These are phyloP conservation scores for Aurantiochytrium sp. DNA, from an alignment of 108 stramenopile genomes.

Conservation along the genomic window DNA sequence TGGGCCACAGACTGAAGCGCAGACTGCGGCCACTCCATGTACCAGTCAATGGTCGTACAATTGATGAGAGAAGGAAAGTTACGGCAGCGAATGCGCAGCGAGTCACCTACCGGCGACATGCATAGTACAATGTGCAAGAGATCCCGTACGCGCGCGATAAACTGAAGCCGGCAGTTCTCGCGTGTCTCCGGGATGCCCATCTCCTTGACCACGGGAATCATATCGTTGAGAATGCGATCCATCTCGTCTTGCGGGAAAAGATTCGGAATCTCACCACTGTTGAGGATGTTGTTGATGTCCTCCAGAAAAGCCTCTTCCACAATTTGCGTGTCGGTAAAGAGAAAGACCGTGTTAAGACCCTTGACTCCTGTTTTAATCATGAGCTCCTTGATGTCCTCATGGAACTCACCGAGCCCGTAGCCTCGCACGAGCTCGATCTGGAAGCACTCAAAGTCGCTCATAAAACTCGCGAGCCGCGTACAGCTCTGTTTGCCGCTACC, in stretches of 20 bases:
- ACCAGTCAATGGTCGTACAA: conserved; percentile 64
- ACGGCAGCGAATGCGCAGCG: conserved; percentile 52
- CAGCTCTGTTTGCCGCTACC: conserved; percentile 56
- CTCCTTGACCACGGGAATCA: conserved; percentile 48
- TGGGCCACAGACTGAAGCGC: conserved; percentile 51
- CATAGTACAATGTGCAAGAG: conserved; percentile 54
- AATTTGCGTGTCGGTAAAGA: conserved; percentile 62
- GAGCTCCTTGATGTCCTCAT: conserved; percentile 57
- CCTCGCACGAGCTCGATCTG: conserved; percentile 56
- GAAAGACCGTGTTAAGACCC: conserved; percentile 42
- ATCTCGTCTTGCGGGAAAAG: conserved; percentile 53
- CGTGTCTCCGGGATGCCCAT: conserved; percentile 54
- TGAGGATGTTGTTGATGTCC: conserved; percentile 60
- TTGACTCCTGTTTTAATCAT: conserved; percentile 54
- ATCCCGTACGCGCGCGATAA: conserved; percentile 50
- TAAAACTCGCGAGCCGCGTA: conserved; percentile 47
- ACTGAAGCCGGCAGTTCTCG: conserved; percentile 44
- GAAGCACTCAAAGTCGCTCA: conserved; percentile 42
- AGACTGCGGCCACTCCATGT: conserved; percentile 50
- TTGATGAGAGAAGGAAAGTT: conserved; percentile 59
- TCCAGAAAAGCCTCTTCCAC: conserved; percentile 61
- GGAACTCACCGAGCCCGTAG: conserved; percentile 52
- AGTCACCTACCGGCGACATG: conserved; percentile 58
- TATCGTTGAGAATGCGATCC: conserved; percentile 44
- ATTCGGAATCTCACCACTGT: conserved; percentile 59